Evolutionary conservation across 805 yeast genomes (phyloP).

Genomic region (Cyberlindnera americana): DNA sequence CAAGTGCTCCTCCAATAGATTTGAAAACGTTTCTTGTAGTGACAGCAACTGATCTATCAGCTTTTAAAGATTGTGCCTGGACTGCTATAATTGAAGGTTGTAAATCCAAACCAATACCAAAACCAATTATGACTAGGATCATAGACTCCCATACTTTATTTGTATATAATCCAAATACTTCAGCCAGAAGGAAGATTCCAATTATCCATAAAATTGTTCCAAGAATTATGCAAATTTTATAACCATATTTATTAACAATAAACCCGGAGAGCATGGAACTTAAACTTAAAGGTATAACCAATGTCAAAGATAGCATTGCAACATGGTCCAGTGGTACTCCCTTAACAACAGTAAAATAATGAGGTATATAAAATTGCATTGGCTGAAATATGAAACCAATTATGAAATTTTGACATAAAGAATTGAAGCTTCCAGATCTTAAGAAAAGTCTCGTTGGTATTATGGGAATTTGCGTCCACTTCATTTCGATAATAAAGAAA

Average conservation of each 20-base stretch:
- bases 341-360: slow-evolving; percentile 37
- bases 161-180: slow-evolving; percentile 29
- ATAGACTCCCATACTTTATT: slow-evolving; percentile 31
- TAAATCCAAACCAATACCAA: slow-evolving; percentile 37
- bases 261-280: slow-evolving; percentile 43
- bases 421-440: slow-evolving; percentile 33
- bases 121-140: slow-evolving; percentile 35
- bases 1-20: slow-evolving; percentile 58
- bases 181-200: slow-evolving; percentile 35
- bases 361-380: slow-evolving; percentile 45
- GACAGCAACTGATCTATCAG: slow-evolving; percentile 56
- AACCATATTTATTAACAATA: slow-evolving; percentile 41
- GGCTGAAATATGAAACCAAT: slow-evolving; percentile 49
- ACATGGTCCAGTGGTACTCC: slow-evolving; percentile 20
- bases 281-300: slow-evolving; percentile 41
- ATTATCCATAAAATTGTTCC: slow-evolving; percentile 43
- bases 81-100: slow-evolving; percentile 39
- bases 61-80: slow-evolving; percentile 48
- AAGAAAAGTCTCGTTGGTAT: slow-evolving; percentile 46
- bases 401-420: slow-evolving; percentile 37
- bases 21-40: slow-evolving; percentile 53
- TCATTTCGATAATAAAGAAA: slow-evolving; percentile 46
- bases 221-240: slow-evolving; percentile 35
- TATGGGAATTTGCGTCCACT: slow-evolving; percentile 46
- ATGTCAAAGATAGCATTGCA: slow-evolving; percentile 31